Evolutionary conservation across 2,329 filamentous ascomycete genomes (phyloP).

Genomic region (Lachnellula occidentalis): DNA sequence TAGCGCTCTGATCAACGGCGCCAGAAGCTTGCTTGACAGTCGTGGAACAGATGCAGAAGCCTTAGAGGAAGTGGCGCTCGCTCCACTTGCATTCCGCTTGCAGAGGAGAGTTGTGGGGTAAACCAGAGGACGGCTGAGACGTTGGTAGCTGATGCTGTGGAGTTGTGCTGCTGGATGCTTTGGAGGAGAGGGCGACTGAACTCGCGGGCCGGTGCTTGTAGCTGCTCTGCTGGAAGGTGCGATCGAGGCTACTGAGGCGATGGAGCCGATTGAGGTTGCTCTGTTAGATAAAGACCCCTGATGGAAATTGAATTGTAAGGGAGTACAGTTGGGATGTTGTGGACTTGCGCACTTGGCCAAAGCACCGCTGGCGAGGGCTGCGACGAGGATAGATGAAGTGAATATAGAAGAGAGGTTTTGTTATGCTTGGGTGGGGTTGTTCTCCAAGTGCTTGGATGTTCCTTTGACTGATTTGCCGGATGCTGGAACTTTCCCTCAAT

Average conservation of each 20-base stretch:
- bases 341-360: slow-evolving; percentile 13
- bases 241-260: not conserved
- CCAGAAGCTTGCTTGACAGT: slow-evolving; percentile 11
- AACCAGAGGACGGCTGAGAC: not conserved
- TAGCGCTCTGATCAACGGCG: slow-evolving; percentile 1
- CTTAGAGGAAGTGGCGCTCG: not conserved
- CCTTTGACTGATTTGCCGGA: too few relatives aligned
- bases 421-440: not conserved
- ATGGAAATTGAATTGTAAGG: not conserved
- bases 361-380: slow-evolving; percentile 6
- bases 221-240: not conserved
- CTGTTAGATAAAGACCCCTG: not conserved
- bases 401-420: not conserved
- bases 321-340: not conserved
- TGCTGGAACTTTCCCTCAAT: not conserved
- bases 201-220: not conserved
- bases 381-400: slow-evolving; percentile 11
- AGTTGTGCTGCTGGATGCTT: not conserved
- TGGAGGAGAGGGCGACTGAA: not conserved
- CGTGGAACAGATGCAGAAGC: not conserved
- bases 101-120: not conserved
- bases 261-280: not conserved
- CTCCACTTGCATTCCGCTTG: not conserved
- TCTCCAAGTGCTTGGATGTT: too few relatives aligned
- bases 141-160: not conserved